phyloP scores from a whole-genome alignment of 2,329 filamentous ascomycete genomes.

The Penicillium sp. region DNA sequence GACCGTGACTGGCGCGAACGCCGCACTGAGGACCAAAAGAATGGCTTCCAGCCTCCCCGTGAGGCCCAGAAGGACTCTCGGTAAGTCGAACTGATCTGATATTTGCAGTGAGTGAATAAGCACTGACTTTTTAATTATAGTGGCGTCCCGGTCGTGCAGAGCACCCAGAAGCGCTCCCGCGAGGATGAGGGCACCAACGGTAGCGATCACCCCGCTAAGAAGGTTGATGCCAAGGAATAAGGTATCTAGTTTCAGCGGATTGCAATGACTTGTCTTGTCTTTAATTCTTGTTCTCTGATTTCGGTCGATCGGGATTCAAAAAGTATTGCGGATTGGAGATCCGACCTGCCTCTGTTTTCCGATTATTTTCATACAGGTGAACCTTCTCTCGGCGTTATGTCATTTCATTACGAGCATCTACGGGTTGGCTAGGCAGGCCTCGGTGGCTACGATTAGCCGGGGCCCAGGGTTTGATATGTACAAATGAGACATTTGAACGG shows the following conservation, averaged over 20 bases:
- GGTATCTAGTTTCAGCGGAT: neutral
- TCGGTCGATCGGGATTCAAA: conserved; percentile 16
- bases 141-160: conserved; percentile 46
- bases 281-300: conserved; percentile 17
- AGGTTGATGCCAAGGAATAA: conserved; percentile 48
- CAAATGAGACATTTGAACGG: conserved; percentile 6
- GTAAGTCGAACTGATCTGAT: conserved; percentile 26
- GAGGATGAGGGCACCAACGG: conserved; percentile 40
- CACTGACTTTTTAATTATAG: conserved; percentile 24
- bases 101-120: neutral
- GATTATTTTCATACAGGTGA: conserved; percentile 17
- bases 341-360: conserved; percentile 8
- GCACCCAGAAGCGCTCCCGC: conserved; percentile 47
- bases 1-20: conserved; percentile 46
- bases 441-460: neutral
- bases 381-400: conserved; percentile 21
- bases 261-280: conserved; percentile 1
- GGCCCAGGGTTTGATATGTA: conserved; percentile 6
- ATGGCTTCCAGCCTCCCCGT: conserved; percentile 34
- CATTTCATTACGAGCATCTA: conserved; percentile 11
- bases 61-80: conserved; percentile 42
- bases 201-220: conserved; percentile 46
- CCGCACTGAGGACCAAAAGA: conserved; percentile 44
- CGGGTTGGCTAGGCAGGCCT: conserved; percentile 3
- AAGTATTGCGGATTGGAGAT: conserved; percentile 26